These are phyloP conservation scores for Pichia manshurica DNA, from an alignment of 805 yeast species.

Conservation along the genomic window DNA sequence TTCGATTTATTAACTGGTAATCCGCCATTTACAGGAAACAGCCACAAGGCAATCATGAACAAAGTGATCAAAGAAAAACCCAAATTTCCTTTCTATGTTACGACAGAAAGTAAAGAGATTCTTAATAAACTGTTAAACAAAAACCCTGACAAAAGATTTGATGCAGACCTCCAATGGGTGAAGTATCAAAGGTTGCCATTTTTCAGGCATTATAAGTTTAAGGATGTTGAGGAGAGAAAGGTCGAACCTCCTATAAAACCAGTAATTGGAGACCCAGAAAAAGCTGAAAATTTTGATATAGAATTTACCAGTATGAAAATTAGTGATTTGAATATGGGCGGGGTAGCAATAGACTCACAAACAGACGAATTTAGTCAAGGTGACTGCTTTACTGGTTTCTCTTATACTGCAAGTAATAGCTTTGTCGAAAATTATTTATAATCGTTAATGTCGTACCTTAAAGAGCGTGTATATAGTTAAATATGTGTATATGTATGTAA, in stretches of 20 bases:
- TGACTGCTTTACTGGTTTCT: constrained; percentile 37
- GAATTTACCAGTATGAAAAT: constrained; percentile 62
- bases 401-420: constrained; percentile 38
- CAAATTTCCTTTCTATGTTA: constrained; percentile 62
- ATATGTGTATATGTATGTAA: no score
- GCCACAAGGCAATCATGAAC: constrained; percentile 63
- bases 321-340: constrained; percentile 13
- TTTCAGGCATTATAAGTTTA: constrained; percentile 71
- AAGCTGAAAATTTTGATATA: constrained; percentile 74
- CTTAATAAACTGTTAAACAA: constrained; percentile 59
- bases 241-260: constrained; percentile 73
- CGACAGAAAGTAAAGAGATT: constrained; percentile 72
- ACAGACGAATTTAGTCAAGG: neutral
- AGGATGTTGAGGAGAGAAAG: constrained; percentile 40
- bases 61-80: constrained; percentile 63
- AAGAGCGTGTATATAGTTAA: no score
- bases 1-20: constrained; percentile 75
- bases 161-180: constrained; percentile 49
- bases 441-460: no score
- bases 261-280: constrained; percentile 60
- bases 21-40: constrained; percentile 83
- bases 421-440: constrained; percentile 29
- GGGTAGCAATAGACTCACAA: neutral
- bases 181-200: constrained; percentile 58
- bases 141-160: constrained; percentile 56